Evolutionary conservation across 257 asterid species (phyloP).

Genomic region (Salvia hispanica): DNA sequence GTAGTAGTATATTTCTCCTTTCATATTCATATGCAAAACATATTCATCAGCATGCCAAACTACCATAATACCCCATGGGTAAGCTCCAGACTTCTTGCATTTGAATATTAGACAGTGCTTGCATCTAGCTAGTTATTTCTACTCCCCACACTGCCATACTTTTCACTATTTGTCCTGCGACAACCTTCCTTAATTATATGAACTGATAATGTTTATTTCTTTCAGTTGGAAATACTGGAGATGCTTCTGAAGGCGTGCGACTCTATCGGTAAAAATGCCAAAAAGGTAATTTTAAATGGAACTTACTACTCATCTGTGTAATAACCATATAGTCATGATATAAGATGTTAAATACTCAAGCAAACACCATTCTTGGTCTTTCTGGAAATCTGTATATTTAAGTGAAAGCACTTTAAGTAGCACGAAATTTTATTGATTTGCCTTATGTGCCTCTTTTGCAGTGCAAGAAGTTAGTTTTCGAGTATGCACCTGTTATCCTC

Average conservation of each 20-base stretch:
- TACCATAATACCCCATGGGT: neutral
- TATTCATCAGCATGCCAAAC: constrained; percentile 2
- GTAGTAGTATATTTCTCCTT: constrained; percentile 2
- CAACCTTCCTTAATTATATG: neutral
- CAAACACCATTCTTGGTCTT: neutral
- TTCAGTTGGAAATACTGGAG: constrained; percentile 79
- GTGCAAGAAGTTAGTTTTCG: constrained; percentile 90
- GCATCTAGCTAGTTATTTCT: too few relatives aligned
- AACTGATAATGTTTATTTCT: constrained; percentile 21
- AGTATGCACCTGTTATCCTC: constrained; percentile 77
- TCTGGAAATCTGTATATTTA: neutral
- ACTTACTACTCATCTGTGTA: neutral
- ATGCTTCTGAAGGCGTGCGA: constrained; percentile 82
- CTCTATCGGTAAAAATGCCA: constrained; percentile 48
- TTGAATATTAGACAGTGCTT: too few relatives aligned
- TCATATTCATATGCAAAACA: neutral
- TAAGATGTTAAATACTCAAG: neutral
- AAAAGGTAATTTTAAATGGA: constrained; percentile 80
- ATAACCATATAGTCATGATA: neutral
- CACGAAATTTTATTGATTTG: neutral
- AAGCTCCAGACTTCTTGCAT: too few relatives aligned
- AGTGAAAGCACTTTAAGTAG: neutral
- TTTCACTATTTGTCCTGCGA: neutral
- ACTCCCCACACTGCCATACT: neutral
- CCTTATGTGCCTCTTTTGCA: constrained; percentile 37